Evolutionary conservation across 768 basidiomycete species (phyloP).

Genomic region (Pholiota conissans): DNA sequence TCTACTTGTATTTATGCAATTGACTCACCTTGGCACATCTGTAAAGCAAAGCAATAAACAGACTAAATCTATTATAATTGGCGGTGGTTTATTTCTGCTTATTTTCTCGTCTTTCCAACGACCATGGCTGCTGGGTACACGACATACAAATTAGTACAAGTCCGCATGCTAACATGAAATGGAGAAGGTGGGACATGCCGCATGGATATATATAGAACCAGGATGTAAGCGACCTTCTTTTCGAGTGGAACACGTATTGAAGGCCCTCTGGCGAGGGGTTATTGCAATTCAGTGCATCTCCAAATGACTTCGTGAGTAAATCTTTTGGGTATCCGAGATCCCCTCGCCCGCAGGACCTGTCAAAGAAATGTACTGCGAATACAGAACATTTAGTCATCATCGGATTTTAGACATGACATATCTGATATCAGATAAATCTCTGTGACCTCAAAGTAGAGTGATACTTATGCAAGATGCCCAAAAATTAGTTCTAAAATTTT

Average conservation of each 20-base stretch:
- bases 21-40: background rate
- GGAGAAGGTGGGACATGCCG: background rate
- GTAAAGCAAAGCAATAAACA: background rate
- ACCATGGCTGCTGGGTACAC: background rate
- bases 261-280: background rate
- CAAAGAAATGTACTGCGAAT: background rate
- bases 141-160: background rate
- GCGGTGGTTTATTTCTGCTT: background rate
- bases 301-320: background rate
- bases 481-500: background rate
- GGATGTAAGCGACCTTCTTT: background rate
- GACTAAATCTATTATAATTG: background rate
- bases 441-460: background rate
- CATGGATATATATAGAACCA: background rate
- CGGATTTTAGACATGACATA: background rate
- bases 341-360: background rate
- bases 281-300: background rate
- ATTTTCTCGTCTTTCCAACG: background rate
- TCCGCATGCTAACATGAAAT: background rate
- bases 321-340: background rate
- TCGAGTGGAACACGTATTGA: background rate
- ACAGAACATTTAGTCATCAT: background rate
- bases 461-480: background rate
- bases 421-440: background rate
- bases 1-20: background rate